Evolutionary conservation across 225 moss, liverwort and hornwort genomes (phyloP).

Genomic region (Straminergon stramineum): DNA sequence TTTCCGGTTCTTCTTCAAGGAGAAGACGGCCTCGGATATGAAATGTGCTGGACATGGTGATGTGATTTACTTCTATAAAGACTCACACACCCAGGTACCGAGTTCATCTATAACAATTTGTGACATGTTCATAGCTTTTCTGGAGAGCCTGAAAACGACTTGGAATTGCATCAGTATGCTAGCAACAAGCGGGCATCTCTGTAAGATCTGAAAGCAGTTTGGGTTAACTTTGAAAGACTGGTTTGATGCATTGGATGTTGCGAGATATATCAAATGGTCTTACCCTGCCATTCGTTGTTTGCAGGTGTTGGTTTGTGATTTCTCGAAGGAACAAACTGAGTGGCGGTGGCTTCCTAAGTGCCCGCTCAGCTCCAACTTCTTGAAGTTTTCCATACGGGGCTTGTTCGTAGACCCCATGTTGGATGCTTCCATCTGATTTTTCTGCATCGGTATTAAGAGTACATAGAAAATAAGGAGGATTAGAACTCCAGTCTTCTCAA

Average conservation of each 20-base stretch:
- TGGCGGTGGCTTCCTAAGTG: constrained; percentile 59
- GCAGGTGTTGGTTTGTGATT: constrained; percentile 49
- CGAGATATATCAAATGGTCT: neutral
- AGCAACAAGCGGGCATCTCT: neutral
- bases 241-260: neutral
- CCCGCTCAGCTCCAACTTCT: constrained; percentile 39
- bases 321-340: constrained; percentile 16
- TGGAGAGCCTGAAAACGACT: neutral
- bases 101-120: neutral
- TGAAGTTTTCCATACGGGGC: constrained; percentile 39
- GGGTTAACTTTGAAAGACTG: neutral
- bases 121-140: neutral
- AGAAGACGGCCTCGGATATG: constrained; percentile 32
- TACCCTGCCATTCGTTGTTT: neutral
- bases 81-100: constrained; percentile 44
- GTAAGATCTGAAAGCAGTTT: neutral
- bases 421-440: constrained; percentile 23
- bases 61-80: constrained; percentile 48
- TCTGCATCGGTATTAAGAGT: neutral
- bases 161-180: neutral
- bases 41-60: constrained; percentile 44
- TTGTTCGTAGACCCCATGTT: constrained; percentile 43
- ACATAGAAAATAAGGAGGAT: neutral
- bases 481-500: neutral
- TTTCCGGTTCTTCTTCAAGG: constrained; percentile 42